These are phyloP conservation scores for Trametes sanguinea DNA, from an alignment of 768 basidiomycete species.

Conservation along the genomic window DNA sequence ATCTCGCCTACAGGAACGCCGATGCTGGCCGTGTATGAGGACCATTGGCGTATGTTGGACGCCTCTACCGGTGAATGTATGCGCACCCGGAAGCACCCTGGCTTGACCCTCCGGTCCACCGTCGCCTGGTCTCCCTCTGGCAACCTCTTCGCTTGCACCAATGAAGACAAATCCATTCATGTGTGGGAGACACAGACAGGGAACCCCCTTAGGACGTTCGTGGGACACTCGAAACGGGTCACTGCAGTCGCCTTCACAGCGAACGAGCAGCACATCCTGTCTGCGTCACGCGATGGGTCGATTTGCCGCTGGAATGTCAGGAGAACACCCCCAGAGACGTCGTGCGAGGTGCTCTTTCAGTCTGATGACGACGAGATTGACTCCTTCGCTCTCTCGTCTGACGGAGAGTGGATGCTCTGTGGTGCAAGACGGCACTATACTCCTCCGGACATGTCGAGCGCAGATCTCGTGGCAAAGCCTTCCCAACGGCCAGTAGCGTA, in stretches of 20 bases:
- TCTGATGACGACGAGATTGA: background rate
- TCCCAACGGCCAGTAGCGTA: background rate
- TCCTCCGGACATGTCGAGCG: background rate
- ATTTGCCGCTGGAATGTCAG: background rate
- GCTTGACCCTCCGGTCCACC: background rate
- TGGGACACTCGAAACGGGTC: background rate
- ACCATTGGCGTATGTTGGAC: background rate
- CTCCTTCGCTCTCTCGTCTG: background rate
- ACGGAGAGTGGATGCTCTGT: background rate
- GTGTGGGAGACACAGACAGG: background rate
- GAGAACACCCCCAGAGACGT: background rate
- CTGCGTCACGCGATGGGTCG: background rate
- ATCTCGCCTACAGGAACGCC: background rate
- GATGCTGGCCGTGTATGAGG: background rate
- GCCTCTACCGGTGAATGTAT: background rate
- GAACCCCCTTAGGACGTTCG: background rate
- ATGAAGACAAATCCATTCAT: background rate
- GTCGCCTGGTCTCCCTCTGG: background rate
- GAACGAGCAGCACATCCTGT: background rate
- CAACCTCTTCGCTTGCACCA: background rate
- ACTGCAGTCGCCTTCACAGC: background rate
- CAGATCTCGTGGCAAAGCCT: background rate
- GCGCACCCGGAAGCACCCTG: background rate
- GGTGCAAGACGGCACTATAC: background rate
- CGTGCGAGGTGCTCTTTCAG: background rate